phyloP scores from a whole-genome alignment of 2,329 filamentous ascomycete species.

The Falciphora oryzae region DNA sequence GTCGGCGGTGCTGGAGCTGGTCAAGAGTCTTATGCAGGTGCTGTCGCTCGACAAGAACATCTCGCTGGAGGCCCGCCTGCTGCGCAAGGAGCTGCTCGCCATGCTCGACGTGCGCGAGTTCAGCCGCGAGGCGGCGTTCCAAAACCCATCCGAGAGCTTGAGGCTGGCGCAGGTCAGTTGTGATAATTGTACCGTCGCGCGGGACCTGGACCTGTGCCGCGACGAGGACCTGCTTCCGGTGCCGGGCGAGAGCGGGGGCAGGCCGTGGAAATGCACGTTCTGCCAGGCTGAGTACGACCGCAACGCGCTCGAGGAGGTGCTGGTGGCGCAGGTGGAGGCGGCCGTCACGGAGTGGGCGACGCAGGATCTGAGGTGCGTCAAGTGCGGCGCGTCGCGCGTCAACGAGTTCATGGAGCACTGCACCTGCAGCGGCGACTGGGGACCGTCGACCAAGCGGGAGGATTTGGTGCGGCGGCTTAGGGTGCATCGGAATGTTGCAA shows the following conservation, averaged over 20 bases:
- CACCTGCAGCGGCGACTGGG: constrained; percentile 84
- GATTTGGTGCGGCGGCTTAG: constrained; percentile 60
- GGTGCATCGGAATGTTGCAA: constrained; percentile 69
- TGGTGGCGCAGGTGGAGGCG: constrained; percentile 72
- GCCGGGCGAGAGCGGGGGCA: constrained; percentile 18
- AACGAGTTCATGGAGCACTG: constrained; percentile 99
- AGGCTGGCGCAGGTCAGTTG: constrained; percentile 74
- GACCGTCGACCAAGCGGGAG: constrained; percentile 59
- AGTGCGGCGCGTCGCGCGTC: constrained; percentile 65
- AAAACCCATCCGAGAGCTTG: constrained; percentile 75
- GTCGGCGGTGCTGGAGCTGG: constrained; percentile 73
- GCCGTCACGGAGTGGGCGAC: constrained; percentile 74
- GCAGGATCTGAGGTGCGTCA: constrained; percentile 79
- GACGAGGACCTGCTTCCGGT: constrained; percentile 73
- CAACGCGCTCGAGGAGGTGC: constrained; percentile 75
- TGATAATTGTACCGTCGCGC: constrained; percentile 81
- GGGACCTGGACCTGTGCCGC: constrained; percentile 87
- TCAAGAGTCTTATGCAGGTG: constrained; percentile 90
- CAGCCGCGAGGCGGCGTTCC: constrained; percentile 77
- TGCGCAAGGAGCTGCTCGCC: constrained; percentile 82
- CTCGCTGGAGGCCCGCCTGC: constrained; percentile 75
- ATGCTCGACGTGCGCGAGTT: constrained; percentile 96
- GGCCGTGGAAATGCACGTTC: constrained; percentile 68
- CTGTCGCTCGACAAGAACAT: constrained; percentile 87
- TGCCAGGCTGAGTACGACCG: constrained; percentile 72